Evolutionary conservation across 805 yeast genomes (phyloP), one percentile per base, ranked within the genome.

Genomic region (Brettanomyces custersianus): DNA sequence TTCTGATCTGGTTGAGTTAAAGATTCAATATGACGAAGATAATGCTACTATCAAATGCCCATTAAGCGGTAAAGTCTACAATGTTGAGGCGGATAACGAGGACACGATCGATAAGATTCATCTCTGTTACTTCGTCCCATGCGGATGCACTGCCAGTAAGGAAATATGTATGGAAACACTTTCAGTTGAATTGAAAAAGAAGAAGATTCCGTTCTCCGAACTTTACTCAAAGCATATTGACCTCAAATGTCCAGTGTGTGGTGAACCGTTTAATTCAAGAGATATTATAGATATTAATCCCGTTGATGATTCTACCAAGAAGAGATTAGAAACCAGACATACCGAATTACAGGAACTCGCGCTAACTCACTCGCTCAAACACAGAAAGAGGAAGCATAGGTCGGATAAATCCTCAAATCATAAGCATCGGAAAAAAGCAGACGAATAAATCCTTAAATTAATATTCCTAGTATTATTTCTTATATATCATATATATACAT

Each of bases 101-200:
- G 29, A 25, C 4, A 31, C 36, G 5, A n/a, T 32, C 11, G 31
- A 20, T 11, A 32, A 42, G 26, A 38, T 48, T 48, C 11, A 52
- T 42, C 64, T 72, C 35, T 62, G 64, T 2, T 74, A 74, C 47
- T 42, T 70, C 3, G 69, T 62, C 0, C 53, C 57, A 5, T 71
- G 76, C 48, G 71, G 71, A 0, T 65, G 69, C 47, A 63, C 60
- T 0, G 43, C 66, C 39, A 60, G 60, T 4, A 47, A 40, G n/a
- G 52, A 53, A 19, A 45, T 61, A 16, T 41, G 67, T 6, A 35
- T 36, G 12, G 53, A 54, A 20, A 38, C 57, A 5, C 16, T 45
- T 2, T 22, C 39, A 2, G 26, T 35, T 3, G 43, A 45, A 5
- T 35, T 26, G 2, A 28, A 31, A 6, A 35, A 35, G 5, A 16